Percentiles rank a stretch among this genome's conserved stretches.
Conservation (phyloP, 495 filamentous ascomycete genomes). For the Entonaema liquescens region DNA sequence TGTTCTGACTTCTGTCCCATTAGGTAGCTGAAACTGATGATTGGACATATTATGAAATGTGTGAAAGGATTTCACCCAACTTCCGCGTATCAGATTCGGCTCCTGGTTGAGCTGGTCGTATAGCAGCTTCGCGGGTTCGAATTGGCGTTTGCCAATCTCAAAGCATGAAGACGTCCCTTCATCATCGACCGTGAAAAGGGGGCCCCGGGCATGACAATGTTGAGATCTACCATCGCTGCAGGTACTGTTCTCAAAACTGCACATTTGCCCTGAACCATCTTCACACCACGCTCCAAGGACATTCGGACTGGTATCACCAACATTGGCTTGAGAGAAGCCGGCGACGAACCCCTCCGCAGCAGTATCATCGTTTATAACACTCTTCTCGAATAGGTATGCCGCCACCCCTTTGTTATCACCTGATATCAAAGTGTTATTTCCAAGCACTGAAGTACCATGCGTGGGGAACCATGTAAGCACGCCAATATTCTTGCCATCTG, state of each 20-base stretch:
- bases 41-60: constrained; percentile 78
- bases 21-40: constrained; percentile 77
- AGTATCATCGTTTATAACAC: constrained; percentile 57
- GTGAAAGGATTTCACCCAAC: constrained; percentile 75
- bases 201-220: constrained; percentile 85
- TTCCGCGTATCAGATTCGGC: constrained; percentile 63
- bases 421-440: constrained; percentile 91
- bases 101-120: constrained; percentile 64
- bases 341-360: constrained; percentile 81
- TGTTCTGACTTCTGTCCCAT: constrained; percentile 74
- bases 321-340: constrained; percentile 93
- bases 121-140: constrained; percentile 69
- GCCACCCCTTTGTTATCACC: constrained; percentile 98
- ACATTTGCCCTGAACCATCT: constrained; percentile 74
- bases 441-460: constrained; percentile 90
- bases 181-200: constrained; percentile 75
- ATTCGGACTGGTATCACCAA: constrained; percentile 93
- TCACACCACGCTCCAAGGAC: constrained; percentile 85
- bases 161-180: constrained; percentile 81
- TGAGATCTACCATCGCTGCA: constrained; percentile 76
- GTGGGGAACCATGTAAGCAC: constrained; percentile 93
- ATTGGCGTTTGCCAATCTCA: constrained; percentile 80
- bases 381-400: constrained; percentile 84
- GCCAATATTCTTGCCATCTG: constrained; percentile 77
- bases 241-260: constrained; percentile 79